These are phyloP conservation scores for Rhizophagus sp. DNA, from an alignment of 192 early-diverging fungal genomes.

Conservation along the genomic window DNA sequence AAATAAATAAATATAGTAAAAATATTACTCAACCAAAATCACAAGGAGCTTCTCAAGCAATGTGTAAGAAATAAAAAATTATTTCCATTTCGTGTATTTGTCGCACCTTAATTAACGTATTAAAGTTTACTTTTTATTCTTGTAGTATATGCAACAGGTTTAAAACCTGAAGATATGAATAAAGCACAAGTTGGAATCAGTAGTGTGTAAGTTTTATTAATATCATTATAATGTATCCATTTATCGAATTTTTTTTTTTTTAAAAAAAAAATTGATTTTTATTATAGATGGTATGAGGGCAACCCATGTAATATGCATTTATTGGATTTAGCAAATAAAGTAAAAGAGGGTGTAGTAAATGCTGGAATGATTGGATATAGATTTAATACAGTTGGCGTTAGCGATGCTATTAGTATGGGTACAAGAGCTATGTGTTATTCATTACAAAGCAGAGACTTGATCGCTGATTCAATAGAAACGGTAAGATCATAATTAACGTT, in stretches of 20 bases:
- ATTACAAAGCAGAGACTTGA: constrained; percentile 94
- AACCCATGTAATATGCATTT: constrained; percentile 99
- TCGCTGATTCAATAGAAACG: constrained; percentile 99
- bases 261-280: background rate
- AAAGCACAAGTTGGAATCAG: constrained; percentile 96
- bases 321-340: constrained; percentile 77
- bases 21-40: constrained; percentile 92
- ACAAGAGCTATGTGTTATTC: constrained; percentile 97
- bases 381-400: constrained; percentile 99
- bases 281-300: constrained; percentile 89
- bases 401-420: constrained; percentile 97
- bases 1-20: constrained; percentile 82
- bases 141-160: constrained; percentile 90
- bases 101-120: background rate
- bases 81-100: background rate
- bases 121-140: background rate
- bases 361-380: constrained; percentile 92
- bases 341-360: constrained; percentile 91
- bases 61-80: constrained; percentile 63
- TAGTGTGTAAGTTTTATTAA: constrained; percentile 68
- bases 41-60: constrained; percentile 96
- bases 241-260: background rate
- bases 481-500: constrained; percentile 42
- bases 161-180: constrained; percentile 77
- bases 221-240: background rate